Conservation (phyloP, 108 stramenopile species). For the Skeletonema potamos region DNA sequence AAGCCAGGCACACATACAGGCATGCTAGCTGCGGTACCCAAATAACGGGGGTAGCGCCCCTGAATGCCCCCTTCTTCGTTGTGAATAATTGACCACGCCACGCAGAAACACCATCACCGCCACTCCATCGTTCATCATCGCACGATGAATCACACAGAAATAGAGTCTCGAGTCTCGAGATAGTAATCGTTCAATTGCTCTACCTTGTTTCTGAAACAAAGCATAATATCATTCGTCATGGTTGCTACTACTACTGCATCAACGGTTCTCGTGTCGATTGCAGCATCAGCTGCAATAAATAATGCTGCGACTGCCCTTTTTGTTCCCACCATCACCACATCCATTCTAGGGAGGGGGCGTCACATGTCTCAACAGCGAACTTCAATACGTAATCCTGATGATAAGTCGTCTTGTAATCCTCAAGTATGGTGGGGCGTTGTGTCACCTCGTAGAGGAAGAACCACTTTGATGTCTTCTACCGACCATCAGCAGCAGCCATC, state of each 20-base stretch:
- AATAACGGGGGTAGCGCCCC: no score
- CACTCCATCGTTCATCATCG: no score
- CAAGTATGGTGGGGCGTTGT: neutral
- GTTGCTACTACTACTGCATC: neutral
- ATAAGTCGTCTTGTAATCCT: neutral
- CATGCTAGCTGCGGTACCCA: no score
- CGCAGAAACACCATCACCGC: no score
- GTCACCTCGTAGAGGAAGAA: neutral
- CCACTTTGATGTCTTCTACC: neutral
- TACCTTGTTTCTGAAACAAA: no score
- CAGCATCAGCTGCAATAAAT: neutral
- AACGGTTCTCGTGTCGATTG: neutral
- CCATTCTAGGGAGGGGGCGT: no score
- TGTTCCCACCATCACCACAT: neutral
- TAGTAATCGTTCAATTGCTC: no score
- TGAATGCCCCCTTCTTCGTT: no score
- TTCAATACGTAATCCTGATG: neutral
- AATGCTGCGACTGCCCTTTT: neutral
- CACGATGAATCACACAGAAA: no score
- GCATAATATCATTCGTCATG: neutral
- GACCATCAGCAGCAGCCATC: neutral
- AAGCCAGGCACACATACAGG: no score
- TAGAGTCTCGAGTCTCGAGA: no score
- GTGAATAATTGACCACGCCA: no score
- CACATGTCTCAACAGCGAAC: neutral